Base-by-base conservation (phyloP, 164 flowering plant genomes). In the Saururus chinensis region DNA sequence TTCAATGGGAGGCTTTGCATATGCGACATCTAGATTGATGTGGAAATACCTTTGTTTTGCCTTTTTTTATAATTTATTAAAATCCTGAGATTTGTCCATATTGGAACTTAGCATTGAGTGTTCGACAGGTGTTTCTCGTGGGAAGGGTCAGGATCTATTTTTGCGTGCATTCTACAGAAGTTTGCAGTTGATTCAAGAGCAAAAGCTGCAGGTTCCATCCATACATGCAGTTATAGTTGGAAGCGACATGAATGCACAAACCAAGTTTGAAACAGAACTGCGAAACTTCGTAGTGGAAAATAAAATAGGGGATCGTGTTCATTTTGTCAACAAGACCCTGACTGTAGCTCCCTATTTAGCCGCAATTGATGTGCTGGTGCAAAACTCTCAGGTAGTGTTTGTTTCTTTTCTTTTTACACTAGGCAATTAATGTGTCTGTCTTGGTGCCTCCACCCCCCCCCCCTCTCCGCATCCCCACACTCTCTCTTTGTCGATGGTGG, bases 101-200 rank as follows among this genome's bases (percentile, higher is more conserved):
- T 40, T 6, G 42, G 11, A 40, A 40, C 16, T 30, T 25, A 23
- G 8, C 63, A 53, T 64, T 71, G 49, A 42, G 57, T 19, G 19
- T 17, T 49, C 11, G 42, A 71, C 79, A 90, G 99, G 99, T 82
- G 99, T 93, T 73, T 90, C 99, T 54, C 99, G 97, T 48, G 99
- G 99, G 55, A 93, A 93, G 67, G 97, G 99, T 40, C 99, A 93
- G 66, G 93, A 93, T 75, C 72, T 93, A 56, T 93, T 93, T 79
- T 83, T 93, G 4, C 90, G 77, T 53, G 62, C 93, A 40, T 93
- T 93, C 66, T 51, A 82, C 76, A 87, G 88, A 73, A 81, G 93
- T 63, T 53, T 93, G 79, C 89, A 82, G 61, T 51, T 87, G 25
- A 80, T 89, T 60, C 70, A 76, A 69, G 84, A 82, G 60, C 73